Conservation (phyloP, 148 eudicot genomes). For the Fagopyrum homotropicum region DNA sequence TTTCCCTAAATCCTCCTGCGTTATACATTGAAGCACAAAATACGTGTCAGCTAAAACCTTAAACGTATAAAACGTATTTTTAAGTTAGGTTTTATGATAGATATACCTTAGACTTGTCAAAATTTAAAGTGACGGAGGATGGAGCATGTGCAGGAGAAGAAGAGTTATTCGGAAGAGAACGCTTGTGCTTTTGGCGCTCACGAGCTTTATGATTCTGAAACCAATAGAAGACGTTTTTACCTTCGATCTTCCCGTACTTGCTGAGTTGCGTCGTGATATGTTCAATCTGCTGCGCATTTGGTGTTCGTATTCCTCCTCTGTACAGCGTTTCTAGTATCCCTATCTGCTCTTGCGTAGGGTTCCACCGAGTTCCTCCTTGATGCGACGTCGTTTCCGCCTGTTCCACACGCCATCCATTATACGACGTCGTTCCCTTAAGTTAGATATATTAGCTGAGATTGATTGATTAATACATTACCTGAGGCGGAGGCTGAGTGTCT, state of each 20-base stretch:
- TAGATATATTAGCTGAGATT: neutral
- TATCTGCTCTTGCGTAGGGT: slow-evolving; percentile 14
- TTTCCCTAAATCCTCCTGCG: slow-evolving; percentile 31
- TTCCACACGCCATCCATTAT: slow-evolving; percentile 2
- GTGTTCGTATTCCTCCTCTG: slow-evolving; percentile 13
- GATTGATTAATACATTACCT: neutral
- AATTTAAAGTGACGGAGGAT: slow-evolving; percentile 19
- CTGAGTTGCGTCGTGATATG: slow-evolving; percentile 11
- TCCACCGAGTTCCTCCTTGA: slow-evolving; percentile 51
- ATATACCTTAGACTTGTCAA: slow-evolving; percentile 35
- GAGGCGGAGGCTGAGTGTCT: neutral
- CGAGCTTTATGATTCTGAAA: slow-evolving; percentile 19
- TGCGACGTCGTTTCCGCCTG: slow-evolving; percentile 52
- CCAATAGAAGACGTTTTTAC: slow-evolving; percentile 20
- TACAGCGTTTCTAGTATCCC: slow-evolving; percentile 11
- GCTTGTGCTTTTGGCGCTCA: slow-evolving; percentile 35
- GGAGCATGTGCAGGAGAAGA: neutral
- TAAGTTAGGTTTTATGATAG: no score
- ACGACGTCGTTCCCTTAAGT: neutral
- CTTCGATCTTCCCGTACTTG: slow-evolving; percentile 15
- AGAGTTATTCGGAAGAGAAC: slow-evolving; percentile 16
- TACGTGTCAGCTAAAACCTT: no score
- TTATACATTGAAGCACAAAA: neutral
- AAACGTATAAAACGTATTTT: no score
- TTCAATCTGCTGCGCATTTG: slow-evolving; percentile 12